Percentiles rank a stretch among this genome's conserved stretches.
Evolutionary conservation across 2,329 filamentous ascomycete genomes (phyloP).

Genomic region (Cucurbitaria berberidis): DNA sequence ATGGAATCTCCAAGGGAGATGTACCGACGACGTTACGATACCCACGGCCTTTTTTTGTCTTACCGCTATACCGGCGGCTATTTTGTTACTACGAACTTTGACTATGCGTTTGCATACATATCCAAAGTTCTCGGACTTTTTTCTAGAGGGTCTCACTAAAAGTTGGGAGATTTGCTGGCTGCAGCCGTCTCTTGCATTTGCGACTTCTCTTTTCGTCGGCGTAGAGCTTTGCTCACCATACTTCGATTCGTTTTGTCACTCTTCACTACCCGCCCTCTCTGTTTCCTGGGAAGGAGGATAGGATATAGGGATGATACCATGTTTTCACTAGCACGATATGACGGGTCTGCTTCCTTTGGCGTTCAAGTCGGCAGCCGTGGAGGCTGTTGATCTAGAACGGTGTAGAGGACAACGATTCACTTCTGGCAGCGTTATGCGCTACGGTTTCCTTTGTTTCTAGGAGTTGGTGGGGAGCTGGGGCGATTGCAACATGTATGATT

Average conservation of each 20-base stretch:
- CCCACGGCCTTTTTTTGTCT: constrained; percentile 37
- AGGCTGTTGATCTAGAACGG: constrained; percentile 17
- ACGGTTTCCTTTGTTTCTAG: constrained; percentile 7
- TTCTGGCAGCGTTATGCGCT: constrained; percentile 19
- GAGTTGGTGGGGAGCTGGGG: background rate
- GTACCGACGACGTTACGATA: constrained; percentile 44
- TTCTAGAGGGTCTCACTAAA: constrained; percentile 28
- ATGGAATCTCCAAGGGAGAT: constrained; percentile 18
- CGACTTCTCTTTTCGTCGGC: constrained; percentile 8
- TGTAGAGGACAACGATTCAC: constrained; percentile 23
- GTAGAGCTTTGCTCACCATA: constrained; percentile 11
- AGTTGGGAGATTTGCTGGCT: constrained; percentile 16
- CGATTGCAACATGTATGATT: constrained; percentile 26
- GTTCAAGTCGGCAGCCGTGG: constrained; percentile 26
- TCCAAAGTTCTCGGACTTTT: constrained; percentile 31
- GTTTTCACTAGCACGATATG: constrained; percentile 29
- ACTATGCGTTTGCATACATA: constrained; percentile 34
- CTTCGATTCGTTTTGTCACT: constrained; percentile 9
- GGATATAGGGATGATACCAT: constrained; percentile 42
- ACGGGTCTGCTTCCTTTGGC: constrained; percentile 28
- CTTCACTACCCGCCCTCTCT: constrained; percentile 15
- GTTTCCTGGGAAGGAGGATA: constrained; percentile 14
- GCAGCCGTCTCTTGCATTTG: constrained; percentile 5
- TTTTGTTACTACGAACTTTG: constrained; percentile 36
- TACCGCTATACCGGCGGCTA: constrained; percentile 24